These are phyloP conservation scores for Coemansia sp. DNA, from an alignment of 192 early-diverging fungal species.

Conservation along the genomic window DNA sequence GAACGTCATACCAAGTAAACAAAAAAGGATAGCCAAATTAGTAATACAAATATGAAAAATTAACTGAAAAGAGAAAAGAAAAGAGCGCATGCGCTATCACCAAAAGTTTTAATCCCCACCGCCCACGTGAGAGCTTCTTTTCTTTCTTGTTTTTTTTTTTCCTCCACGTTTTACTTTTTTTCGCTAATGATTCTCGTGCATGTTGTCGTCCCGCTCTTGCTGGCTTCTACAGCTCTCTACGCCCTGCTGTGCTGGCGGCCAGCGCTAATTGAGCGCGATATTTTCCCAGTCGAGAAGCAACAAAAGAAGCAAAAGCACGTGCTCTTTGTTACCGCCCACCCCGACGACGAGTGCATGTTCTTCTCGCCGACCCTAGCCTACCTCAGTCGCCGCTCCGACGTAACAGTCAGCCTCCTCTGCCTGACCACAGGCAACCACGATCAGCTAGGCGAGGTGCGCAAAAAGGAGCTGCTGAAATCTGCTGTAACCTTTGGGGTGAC, in stretches of 20 bases:
- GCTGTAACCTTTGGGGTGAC: constrained; percentile 44
- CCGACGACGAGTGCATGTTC: constrained; percentile 99
- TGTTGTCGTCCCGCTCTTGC: constrained; percentile 29
- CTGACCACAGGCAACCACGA: constrained; percentile 74
- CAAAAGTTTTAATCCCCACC: neutral
- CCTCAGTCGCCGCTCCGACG: constrained; percentile 53
- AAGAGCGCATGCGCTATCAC: neutral
- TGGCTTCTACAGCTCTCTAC: constrained; percentile 29
- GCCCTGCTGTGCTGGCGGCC: constrained; percentile 32
- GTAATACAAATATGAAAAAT: constrained; percentile 4
- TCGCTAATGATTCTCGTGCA: constrained; percentile 39
- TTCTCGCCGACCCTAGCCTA: constrained; percentile 77
- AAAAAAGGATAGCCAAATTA: neutral
- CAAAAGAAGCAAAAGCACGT: constrained; percentile 43
- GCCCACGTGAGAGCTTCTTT: neutral
- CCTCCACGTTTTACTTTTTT: neutral
- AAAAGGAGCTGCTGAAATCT: constrained; percentile 45
- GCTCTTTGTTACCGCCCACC: constrained; percentile 82
- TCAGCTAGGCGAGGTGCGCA: constrained; percentile 43
- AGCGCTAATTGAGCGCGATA: constrained; percentile 25
- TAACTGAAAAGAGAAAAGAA: neutral
- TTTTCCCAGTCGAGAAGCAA: constrained; percentile 38
- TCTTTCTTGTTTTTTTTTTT: neutral
- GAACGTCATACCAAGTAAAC: constrained; percentile 39
- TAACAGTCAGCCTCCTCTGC: constrained; percentile 73